Base-by-base conservation (phyloP, 345 rosid genomes). In the Euclidium syriacum region DNA sequence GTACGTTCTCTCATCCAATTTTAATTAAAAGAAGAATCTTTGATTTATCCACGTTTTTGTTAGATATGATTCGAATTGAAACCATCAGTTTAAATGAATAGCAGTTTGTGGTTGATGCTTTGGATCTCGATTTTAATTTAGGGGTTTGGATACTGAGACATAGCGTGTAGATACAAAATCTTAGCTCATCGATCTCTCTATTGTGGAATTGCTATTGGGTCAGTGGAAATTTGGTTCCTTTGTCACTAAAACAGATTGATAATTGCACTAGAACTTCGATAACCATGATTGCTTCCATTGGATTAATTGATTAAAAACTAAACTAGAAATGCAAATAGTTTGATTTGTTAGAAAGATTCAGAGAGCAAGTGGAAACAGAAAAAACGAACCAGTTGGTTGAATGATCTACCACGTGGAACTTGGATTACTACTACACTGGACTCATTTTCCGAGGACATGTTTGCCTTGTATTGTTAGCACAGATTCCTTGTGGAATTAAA, bases 1-100 rank as follows among this genome's bases (percentile, higher is more conserved):
- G 95, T 87, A 40, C 65, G 71, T 67, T 6, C 17, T 53, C 46
- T 6, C 20, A 7, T 9, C 32, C 40, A 20, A n/a, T n/a, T n/a
- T 29, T 15, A 29, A 29, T 29, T 29, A 29, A 9, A 29, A 29
- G 8, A 9, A 5, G 8, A 1, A 29, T 29, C 33, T 29, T 29
- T 6, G 7, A 1, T 27, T 29, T 29, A 29, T 29, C 4, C 7
- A 9, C 8, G 2, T 29, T 39, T 17, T 4, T 5, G 19, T 33
- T 16, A n/a, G 47, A 34, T 34, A 32, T 61, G 23, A 35, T 47
- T 23, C 5, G 17, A 0, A 11, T 15, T 2, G 2, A 34, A 3
- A 2, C 38, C 11, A 7, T n/a, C 38, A 7, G 17, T 39, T 15
- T 0, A 4, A 3, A 5, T 14, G 43, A 12, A 39, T n/a, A 11